These are phyloP conservation scores for Musa acuminata DNA, from an alignment of 176 grass and related monocot species.

Conservation along the genomic window DNA sequence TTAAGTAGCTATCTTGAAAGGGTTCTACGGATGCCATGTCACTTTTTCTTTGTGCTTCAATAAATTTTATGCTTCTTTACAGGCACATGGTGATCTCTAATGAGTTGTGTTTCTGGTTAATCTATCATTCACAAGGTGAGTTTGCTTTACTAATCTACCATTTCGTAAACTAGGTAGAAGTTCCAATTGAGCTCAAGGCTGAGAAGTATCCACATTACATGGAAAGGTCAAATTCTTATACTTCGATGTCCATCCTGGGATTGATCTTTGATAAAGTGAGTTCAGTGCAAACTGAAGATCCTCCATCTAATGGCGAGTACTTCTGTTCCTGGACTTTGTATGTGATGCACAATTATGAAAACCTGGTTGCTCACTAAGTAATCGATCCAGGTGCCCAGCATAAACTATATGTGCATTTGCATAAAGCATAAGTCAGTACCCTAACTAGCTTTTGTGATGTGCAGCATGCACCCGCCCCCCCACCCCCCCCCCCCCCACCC, in stretches of 20 bases:
- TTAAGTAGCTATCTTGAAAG: too few relatives aligned
- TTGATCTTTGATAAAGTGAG: conserved; percentile 38
- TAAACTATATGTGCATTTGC: too few relatives aligned
- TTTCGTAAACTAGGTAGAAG: conserved; percentile 28
- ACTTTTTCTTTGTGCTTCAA: too few relatives aligned
- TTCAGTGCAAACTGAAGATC: conserved; percentile 25
- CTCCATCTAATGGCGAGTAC: conserved; percentile 29
- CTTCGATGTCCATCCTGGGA: conserved; percentile 48
- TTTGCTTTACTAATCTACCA: not conserved
- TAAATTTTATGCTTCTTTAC: too few relatives aligned
- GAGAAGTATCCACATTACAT: conserved; percentile 63
- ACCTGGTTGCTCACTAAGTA: not conserved
- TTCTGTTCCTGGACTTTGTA: not conserved
- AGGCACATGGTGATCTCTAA: too few relatives aligned
- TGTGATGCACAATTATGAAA: not conserved
- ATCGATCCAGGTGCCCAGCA: not conserved
- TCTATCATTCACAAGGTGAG: too few relatives aligned
- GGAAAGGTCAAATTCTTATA: conserved; percentile 26
- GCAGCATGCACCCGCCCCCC: too few relatives aligned
- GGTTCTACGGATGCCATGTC: too few relatives aligned
- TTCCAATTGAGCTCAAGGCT: conserved; percentile 27
- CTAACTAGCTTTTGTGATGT: too few relatives aligned
- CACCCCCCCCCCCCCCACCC: too few relatives aligned
- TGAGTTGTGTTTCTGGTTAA: too few relatives aligned
- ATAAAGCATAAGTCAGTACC: too few relatives aligned